Evolutionary conservation across 2,329 filamentous ascomycete species (phyloP).

Genomic region (Xylaria digitata): DNA sequence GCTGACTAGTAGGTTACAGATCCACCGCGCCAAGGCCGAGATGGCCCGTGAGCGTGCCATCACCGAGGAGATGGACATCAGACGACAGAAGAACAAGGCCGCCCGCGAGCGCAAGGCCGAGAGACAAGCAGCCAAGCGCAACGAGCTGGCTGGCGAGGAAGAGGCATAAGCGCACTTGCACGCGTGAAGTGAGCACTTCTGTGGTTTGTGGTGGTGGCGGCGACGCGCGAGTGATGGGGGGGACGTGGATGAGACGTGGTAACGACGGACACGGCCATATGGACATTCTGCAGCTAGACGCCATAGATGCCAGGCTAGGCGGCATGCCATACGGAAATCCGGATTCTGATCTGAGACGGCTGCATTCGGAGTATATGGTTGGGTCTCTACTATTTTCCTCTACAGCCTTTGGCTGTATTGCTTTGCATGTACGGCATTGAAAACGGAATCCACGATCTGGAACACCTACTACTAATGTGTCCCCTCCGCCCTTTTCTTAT

Average conservation of each 20-base stretch:
- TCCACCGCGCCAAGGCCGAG: conserved; percentile 99
- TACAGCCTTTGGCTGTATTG: conserved; percentile 50
- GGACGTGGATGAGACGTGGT: conserved; percentile 42
- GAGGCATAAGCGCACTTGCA: conserved; percentile 56
- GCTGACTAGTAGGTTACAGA: conserved; percentile 65
- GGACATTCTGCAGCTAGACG: conserved; percentile 45
- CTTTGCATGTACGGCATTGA: conserved; percentile 67
- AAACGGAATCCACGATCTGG: conserved; percentile 64
- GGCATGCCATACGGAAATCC: conserved; percentile 47
- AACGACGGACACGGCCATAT: conserved; percentile 46
- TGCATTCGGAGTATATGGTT: conserved; percentile 61
- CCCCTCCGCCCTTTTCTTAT: neutral
- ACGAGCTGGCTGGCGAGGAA: conserved; percentile 81
- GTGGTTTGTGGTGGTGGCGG: conserved; percentile 20
- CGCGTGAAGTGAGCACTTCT: neutral
- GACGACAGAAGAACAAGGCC: conserved; percentile 99
- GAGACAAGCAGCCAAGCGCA: conserved; percentile 90
- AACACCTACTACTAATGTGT: conserved; percentile 41
- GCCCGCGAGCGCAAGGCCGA: conserved; percentile 98
- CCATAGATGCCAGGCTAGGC: conserved; percentile 45
- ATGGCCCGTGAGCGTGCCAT: conserved; percentile 94
- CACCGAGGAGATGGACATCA: conserved; percentile 99
- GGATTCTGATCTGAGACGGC: conserved; percentile 51
- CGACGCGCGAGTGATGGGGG: neutral
- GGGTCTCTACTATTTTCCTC: conserved; percentile 57